These are phyloP conservation scores for Pyrus hybrid DNA, from an alignment of 331 rosid species.

Conservation along the genomic window DNA sequence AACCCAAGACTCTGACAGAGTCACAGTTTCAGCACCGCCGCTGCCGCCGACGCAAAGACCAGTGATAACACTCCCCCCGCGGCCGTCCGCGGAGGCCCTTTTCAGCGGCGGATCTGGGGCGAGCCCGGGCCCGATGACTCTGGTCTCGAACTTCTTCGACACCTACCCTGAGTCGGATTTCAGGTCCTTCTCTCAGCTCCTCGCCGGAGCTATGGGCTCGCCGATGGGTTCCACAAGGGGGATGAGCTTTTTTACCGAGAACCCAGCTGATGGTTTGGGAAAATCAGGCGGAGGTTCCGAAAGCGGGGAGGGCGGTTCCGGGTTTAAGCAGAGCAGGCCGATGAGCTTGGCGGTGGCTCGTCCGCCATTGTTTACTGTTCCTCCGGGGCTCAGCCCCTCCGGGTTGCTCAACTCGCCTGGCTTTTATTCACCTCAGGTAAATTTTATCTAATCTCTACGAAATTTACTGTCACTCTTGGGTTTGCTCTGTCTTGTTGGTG, in stretches of 20 bases:
- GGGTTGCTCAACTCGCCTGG: constrained; percentile 90
- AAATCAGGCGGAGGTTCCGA: constrained; percentile 20
- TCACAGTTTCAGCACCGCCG: constrained; percentile 19
- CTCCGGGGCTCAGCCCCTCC: constrained; percentile 85
- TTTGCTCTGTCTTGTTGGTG: no score
- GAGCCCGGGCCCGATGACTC: constrained; percentile 98
- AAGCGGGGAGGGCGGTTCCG: constrained; percentile 31
- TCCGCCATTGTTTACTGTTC: constrained; percentile 67
- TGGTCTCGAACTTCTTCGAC: constrained; percentile 80
- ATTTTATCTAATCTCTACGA: neutral
- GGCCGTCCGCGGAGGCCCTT: constrained; percentile 75
- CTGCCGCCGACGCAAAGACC: constrained; percentile 35
- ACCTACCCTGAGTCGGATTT: constrained; percentile 39
- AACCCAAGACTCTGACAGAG: constrained; percentile 33
- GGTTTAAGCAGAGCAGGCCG: constrained; percentile 81
- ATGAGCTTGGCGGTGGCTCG: constrained; percentile 71
- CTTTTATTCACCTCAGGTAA: constrained; percentile 83
- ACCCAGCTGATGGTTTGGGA: constrained; percentile 19
- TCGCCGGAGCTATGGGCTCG: constrained; percentile 97
- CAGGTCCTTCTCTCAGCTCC: constrained; percentile 87
- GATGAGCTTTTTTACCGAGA: constrained; percentile 14
- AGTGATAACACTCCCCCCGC: constrained; percentile 72
- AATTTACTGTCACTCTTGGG: neutral
- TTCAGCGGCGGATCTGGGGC: constrained; percentile 59
- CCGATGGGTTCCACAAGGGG: constrained; percentile 44